Conservation (phyloP, 371 early-diverging fungal species). For the Choanephora cucurbitarum region DNA sequence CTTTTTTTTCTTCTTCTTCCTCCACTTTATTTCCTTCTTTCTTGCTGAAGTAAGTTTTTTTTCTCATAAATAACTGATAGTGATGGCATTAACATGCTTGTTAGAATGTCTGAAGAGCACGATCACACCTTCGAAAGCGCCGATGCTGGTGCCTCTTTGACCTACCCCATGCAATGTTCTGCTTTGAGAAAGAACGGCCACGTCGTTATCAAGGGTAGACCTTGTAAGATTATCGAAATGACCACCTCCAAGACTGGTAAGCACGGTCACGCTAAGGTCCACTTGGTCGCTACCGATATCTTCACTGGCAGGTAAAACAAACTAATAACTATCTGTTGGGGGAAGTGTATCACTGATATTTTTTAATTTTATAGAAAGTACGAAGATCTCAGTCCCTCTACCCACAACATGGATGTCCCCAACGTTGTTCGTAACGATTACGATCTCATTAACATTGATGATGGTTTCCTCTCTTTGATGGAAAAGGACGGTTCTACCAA, state of each 20-base stretch:
- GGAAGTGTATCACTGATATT: not conserved
- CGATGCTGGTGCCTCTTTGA: constrained; percentile 88
- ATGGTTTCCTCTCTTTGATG: constrained; percentile 93
- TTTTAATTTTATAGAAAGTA: constrained; percentile 53
- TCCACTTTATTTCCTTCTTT: constrained; percentile 8
- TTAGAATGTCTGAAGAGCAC: constrained; percentile 60
- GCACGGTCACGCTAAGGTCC: constrained; percentile 99
- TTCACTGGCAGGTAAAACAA: constrained; percentile 92
- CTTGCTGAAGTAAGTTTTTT: constrained; percentile 12
- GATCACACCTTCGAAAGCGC: constrained; percentile 71
- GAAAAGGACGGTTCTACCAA: constrained; percentile 75
- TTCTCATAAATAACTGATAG: no score
- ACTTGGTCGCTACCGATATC: constrained; percentile 94
- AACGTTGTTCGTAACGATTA: constrained; percentile 89
- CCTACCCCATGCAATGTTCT: constrained; percentile 98
- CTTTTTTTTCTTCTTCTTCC: constrained; percentile 8
- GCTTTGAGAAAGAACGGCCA: constrained; percentile 98
- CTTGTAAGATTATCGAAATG: constrained; percentile 99
- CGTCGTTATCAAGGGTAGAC: constrained; percentile 97
- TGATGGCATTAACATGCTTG: no score
- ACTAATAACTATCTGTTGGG: not conserved
- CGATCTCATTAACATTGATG: constrained; percentile 86
- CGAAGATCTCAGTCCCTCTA: constrained; percentile 98
- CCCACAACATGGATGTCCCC: constrained; percentile 99
- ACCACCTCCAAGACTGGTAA: constrained; percentile 96